These are phyloP conservation scores for Neodidymelliopsis sp. DNA, from an alignment of 2,329 filamentous ascomycete species.

Conservation along the genomic window DNA sequence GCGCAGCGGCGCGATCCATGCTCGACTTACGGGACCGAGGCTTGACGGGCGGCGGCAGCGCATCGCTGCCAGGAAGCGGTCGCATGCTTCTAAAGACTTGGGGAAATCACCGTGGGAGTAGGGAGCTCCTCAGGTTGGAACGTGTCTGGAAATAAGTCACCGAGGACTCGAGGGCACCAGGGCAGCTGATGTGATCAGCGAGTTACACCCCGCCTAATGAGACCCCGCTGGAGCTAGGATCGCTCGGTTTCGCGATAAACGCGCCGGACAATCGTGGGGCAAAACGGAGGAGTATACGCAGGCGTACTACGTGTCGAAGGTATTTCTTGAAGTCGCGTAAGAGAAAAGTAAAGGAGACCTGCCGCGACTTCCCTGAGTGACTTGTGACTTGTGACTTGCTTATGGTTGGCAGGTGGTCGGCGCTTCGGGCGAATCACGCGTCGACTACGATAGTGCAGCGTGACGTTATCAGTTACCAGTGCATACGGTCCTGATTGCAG, in stretches of 20 bases:
- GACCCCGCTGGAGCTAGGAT: constrained; percentile 25
- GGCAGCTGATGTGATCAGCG: constrained; percentile 20
- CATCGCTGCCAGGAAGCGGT: constrained; percentile 46
- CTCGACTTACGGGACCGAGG: constrained; percentile 50
- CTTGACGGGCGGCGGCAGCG: constrained; percentile 38
- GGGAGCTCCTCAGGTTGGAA: not conserved
- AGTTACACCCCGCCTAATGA: constrained; percentile 22
- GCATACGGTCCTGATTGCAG: constrained; percentile 11
- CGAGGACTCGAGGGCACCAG: constrained; percentile 4
- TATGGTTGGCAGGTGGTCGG: constrained; percentile 5
- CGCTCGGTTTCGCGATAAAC: constrained; percentile 22
- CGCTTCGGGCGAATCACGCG: constrained; percentile 19
- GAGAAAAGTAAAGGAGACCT: constrained; percentile 9
- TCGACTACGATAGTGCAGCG: constrained; percentile 5
- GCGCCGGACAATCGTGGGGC: constrained; percentile 10
- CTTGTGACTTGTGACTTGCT: constrained; percentile 14
- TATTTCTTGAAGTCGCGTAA: constrained; percentile 12
- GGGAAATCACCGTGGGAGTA: constrained; percentile 6
- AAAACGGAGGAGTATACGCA: not conserved
- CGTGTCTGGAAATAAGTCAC: constrained; percentile 2
- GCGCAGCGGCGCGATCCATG: constrained; percentile 40
- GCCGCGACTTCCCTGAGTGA: constrained; percentile 12
- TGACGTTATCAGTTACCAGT: constrained; percentile 31
- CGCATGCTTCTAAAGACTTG: constrained; percentile 34
- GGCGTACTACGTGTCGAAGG: constrained; percentile 6